Evolutionary conservation across 345 rosid species (phyloP).

Genomic region (Diplotaxis tenuifolia): DNA sequence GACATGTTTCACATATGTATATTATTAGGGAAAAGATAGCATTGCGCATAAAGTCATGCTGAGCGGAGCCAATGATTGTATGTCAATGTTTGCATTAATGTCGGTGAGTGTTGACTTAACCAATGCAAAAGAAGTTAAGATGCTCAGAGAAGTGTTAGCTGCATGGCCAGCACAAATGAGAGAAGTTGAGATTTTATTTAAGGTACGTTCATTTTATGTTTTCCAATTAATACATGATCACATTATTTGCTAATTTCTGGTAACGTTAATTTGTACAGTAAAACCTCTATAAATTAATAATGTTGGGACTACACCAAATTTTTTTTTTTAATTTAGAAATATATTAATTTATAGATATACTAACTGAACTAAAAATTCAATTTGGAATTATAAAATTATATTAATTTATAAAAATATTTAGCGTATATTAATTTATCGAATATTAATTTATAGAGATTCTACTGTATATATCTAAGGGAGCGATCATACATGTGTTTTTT

Average conservation of each 20-base stretch:
- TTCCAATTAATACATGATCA: neutral
- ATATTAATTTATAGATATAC: too few relatives aligned
- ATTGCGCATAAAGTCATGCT: neutral
- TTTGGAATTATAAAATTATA: too few relatives aligned
- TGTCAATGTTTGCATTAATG: neutral
- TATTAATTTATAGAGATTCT: too few relatives aligned
- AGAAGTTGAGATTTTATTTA: neutral
- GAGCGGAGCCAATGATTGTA: neutral
- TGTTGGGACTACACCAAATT: too few relatives aligned
- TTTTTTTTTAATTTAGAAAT: neutral
- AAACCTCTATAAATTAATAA: too few relatives aligned
- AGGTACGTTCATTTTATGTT: slow-evolving; percentile 11
- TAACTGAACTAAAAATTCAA: too few relatives aligned
- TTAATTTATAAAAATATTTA: too few relatives aligned
- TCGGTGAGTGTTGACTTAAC: slow-evolving; percentile 14
- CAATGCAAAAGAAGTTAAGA: slow-evolving; percentile 2
- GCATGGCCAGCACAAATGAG: neutral
- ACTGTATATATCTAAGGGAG: neutral
- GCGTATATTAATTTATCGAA: too few relatives aligned
- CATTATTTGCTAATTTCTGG: neutral
- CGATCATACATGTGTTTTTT: neutral
- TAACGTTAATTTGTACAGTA: too few relatives aligned
- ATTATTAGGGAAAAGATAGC: neutral
- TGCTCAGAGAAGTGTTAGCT: neutral
- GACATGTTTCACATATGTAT: neutral